These are phyloP conservation scores for Apiotrichum mycotoxinovorans DNA, from an alignment of 1,284 basidiomycete species.

Conservation along the genomic window DNA sequence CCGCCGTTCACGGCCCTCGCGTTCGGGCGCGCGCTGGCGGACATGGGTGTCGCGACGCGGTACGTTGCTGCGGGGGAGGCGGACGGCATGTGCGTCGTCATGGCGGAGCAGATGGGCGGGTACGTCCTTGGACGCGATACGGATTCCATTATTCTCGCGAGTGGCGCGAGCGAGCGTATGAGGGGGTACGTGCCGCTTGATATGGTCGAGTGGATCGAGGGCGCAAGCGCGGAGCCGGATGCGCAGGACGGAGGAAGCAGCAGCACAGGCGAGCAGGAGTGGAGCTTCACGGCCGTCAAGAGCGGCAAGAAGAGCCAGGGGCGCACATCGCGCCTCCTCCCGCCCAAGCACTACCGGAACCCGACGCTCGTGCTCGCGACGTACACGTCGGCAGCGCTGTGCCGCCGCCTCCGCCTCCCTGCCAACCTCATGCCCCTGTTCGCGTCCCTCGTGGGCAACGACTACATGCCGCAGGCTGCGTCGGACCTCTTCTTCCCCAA, in stretches of 20 bases:
- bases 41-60: constrained; percentile 48
- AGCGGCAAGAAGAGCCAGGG: neutral
- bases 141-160: constrained; percentile 73
- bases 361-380: constrained; percentile 54
- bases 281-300: constrained; percentile 15
- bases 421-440: constrained; percentile 72
- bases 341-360: constrained; percentile 52
- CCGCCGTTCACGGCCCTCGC: constrained; percentile 66
- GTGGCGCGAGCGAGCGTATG: constrained; percentile 53
- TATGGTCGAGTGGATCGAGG: constrained; percentile 66
- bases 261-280: constrained; percentile 25
- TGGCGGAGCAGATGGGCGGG: constrained; percentile 68
- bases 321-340: constrained; percentile 57
- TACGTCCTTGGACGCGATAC: constrained; percentile 77
- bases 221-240: no score
- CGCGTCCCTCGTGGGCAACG: constrained; percentile 82
- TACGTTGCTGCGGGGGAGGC: constrained; percentile 77
- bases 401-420: constrained; percentile 65
- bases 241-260: neutral
- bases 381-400: constrained; percentile 64
- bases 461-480: constrained; percentile 61
- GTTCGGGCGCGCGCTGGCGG: constrained; percentile 61
- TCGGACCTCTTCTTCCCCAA: constrained; percentile 35
- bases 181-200: constrained; percentile 73
- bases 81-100: constrained; percentile 76